Evolutionary conservation across 73 alveolate genomes (phyloP), one percentile per base, ranked within the genome.

Genomic region (Paramecium pentaurelia): DNA sequence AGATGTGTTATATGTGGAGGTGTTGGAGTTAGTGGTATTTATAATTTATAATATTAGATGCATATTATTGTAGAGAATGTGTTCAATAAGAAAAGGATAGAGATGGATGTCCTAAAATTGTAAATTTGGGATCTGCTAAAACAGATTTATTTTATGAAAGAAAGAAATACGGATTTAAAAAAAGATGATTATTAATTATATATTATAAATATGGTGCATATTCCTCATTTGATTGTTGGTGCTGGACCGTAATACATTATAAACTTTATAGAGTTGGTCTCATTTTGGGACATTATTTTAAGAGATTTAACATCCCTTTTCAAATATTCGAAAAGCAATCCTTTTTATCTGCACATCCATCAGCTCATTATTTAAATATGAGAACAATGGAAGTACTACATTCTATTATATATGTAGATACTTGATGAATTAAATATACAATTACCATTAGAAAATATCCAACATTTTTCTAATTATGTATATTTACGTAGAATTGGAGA

Each of bases 91-190:
- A 98, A 88, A 96, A 97, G 93, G 99, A 98, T 95, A 96, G 99
- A 59, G 99, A 98, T 95, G 99, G 99, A 58, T 98, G 99, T 92
- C 99, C 99, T 18, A 98, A 98, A 94, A 98, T 98, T 37, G 98
- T 98, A 40, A 98, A 98, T 93, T 95, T 98, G 68, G 99, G 99
- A 12, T 95, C 98, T 30, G 99, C 99, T 8, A 97, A 96, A 88
- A 98, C 99, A 32, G 99, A 98, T 95, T 95, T 97, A 71, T 98
- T 96, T 96, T 98, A 98, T 93, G 99, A 98, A 86, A 93, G 99
- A 93, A 98, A 98, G 94, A 98, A 98, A 95, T 96, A 97, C 92
- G 99, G 99, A 83, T 96, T 96, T 86, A 94, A 95, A 73, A 95
- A 94, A 92, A 86, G 97, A 34, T 90, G 94, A 89, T 58, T 38